These are phyloP conservation scores for Ammopiptanthus mongolicus DNA, from an alignment of 306 rosid genomes.

Conservation along the genomic window DNA sequence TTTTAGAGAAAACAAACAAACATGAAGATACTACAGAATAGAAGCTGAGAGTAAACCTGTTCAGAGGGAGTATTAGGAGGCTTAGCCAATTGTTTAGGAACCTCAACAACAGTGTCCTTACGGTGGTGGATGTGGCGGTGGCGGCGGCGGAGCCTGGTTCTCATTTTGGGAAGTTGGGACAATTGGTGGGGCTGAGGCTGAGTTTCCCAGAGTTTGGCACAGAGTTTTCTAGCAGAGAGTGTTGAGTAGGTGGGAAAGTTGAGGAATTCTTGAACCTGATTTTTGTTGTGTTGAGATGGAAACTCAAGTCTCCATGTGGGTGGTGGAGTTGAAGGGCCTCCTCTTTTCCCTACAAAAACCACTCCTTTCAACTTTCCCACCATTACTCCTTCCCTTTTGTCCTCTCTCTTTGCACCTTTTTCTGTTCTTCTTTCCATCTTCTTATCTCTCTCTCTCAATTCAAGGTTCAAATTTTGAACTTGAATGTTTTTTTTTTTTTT, in stretches of 20 bases:
- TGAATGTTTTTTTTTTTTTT: background rate
- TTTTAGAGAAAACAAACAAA: background rate
- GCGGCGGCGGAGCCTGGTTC: conserved; percentile 16
- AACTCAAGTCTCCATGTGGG: conserved; percentile 70
- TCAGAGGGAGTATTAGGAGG: conserved; percentile 19
- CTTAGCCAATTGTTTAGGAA: conserved; percentile 14
- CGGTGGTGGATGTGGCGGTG: conserved; percentile 18
- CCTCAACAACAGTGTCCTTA: conserved; percentile 19
- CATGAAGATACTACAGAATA: background rate
- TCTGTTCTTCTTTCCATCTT: background rate
- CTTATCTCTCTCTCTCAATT: background rate
- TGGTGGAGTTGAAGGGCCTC: conserved; percentile 58
- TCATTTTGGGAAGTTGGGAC: conserved; percentile 34
- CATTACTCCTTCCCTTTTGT: conserved; percentile 34
- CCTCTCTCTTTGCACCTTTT: conserved; percentile 16
- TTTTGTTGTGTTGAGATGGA: conserved; percentile 11
- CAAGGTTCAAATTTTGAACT: conserved; percentile 21
- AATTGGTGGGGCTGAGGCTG: conserved; percentile 41
- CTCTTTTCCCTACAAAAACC: conserved; percentile 38
- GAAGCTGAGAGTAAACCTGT: conserved; percentile 24
- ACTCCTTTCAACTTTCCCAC: conserved; percentile 39
- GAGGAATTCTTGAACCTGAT: conserved; percentile 44
- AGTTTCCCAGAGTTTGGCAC: conserved; percentile 66
- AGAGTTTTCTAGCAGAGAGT: conserved; percentile 67
- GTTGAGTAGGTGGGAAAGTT: conserved; percentile 26